Evolutionary conservation across 257 asterid genomes (phyloP), one percentile per base, ranked within the genome.

Genomic region (Hygrophila difformis): DNA sequence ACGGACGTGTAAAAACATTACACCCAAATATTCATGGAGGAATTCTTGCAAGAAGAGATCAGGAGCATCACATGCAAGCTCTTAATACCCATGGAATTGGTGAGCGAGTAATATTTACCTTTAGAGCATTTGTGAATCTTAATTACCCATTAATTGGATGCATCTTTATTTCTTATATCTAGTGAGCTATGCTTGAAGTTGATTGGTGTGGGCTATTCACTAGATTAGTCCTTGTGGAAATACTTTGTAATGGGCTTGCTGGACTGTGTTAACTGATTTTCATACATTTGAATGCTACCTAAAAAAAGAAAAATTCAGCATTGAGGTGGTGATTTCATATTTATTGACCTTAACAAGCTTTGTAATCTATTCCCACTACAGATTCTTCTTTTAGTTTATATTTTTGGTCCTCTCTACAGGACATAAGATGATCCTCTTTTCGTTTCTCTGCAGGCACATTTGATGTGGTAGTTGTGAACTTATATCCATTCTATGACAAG

Each of bases 1-100:
- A 91, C 66, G 99, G 99, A 3, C 96, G 99, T 59, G 99, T 91
- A 44, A 91, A 91, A 76, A 91, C 99, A 28, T 70, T 91, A 39
- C 96, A 91, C 65, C 99, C 99, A 17, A 71, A 59, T 55, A 64
- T 86, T 57, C 96, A 91, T 58, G 96, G 99, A 59, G 99, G 94
- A 44, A 91, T 91, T 64, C 93, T 91, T 65, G 99, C 96, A 51
- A 76, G 94, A 76, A 77, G 96, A 60, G 95, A 91, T 72, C 79
- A 74, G 68, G 59, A 78, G 49, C 92, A 82, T 78, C 98, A 91
- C 78, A 80, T 86, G 96, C 78, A 76, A 74, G 78, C 95, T 57
- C 83, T 91, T 40, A 76, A 70, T 60, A 67, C 66, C 38, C 93
- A 86, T 63, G 83, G 86, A 50, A 91, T 91, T 36, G 81, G 98